Conservation (phyloP, 495 filamentous ascomycete genomes). For the Neurospora sp. region DNA sequence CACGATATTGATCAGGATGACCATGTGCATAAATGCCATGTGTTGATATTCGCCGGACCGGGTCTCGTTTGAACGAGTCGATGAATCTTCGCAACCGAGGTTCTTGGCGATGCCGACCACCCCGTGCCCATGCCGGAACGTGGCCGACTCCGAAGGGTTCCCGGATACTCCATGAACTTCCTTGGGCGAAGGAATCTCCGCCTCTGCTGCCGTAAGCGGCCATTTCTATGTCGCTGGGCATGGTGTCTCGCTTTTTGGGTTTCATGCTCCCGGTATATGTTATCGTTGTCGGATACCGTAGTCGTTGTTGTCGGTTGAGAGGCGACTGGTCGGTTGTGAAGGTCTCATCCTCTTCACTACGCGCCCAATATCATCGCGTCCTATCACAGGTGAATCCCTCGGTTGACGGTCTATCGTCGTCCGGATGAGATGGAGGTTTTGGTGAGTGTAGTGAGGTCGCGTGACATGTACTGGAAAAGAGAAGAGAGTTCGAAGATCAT, state of each 20-base stretch:
- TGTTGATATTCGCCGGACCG: conserved; percentile 50
- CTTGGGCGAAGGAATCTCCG: conserved; percentile 24
- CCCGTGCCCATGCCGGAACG: background rate
- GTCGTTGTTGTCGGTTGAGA: background rate
- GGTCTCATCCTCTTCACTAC: background rate
- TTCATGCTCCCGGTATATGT: background rate
- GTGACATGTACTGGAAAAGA: background rate
- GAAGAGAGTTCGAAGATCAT: background rate
- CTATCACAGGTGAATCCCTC: background rate
- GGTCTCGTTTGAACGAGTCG: conserved; percentile 78
- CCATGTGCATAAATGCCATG: conserved; percentile 16
- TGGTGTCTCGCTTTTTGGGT: background rate
- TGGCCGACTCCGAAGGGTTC: conserved; percentile 16
- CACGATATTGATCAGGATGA: conserved; percentile 31
- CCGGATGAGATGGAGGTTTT: background rate
- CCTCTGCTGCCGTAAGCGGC: background rate
- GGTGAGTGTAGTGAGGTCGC: background rate
- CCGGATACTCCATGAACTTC: conserved; percentile 29
- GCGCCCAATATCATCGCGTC: background rate
- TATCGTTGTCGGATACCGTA: background rate
- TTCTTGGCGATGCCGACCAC: background rate
- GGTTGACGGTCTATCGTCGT: background rate
- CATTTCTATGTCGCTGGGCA: background rate
- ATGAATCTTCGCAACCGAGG: conserved; percentile 38
- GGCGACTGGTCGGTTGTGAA: background rate